phyloP scores from a whole-genome alignment of 768 basidiomycete species.

The Gymnopilus dilepis region DNA sequence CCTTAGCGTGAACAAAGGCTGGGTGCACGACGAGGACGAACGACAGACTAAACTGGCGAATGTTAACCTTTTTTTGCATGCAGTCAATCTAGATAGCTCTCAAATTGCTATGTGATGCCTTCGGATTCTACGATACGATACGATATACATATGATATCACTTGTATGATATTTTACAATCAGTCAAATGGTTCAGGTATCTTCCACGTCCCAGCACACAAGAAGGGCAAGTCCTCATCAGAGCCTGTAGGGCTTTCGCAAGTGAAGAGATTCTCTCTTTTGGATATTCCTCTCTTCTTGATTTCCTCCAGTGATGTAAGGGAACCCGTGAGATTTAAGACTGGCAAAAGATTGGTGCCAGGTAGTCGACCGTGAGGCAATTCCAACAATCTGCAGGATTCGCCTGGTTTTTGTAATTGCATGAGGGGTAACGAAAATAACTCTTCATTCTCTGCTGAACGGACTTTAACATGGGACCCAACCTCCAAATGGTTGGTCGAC shows the following conservation, averaged over 20 bases:
- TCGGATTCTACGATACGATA: slow-evolving; percentile 21
- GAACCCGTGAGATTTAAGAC: slow-evolving; percentile 70
- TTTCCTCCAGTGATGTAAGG: slow-evolving; percentile 40
- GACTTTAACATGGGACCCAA: slow-evolving; percentile 78
- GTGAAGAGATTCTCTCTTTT: slow-evolving; percentile 40
- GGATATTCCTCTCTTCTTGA: slow-evolving; percentile 38
- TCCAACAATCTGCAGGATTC: slow-evolving; percentile 50
- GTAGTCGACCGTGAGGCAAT: slow-evolving; percentile 58
- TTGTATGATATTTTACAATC: slow-evolving; percentile 15
- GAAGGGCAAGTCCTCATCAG: slow-evolving; percentile 24
- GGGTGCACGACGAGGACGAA: slow-evolving; percentile 74
- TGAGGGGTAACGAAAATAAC: slow-evolving; percentile 73
- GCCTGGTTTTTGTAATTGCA: slow-evolving; percentile 47
- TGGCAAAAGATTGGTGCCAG: slow-evolving; percentile 61
- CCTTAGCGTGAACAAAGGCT: slow-evolving; percentile 75
- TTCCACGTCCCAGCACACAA: slow-evolving; percentile 23
- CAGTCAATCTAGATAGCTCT: slow-evolving; percentile 70
- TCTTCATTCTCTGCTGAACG: slow-evolving; percentile 62
- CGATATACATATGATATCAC: slow-evolving; percentile 21
- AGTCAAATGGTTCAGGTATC: slow-evolving; percentile 18
- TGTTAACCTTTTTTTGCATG: slow-evolving; percentile 90
- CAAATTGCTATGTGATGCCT: slow-evolving; percentile 63
- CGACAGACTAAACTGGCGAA: slow-evolving; percentile 83
- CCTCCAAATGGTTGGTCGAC: slow-evolving; percentile 91
- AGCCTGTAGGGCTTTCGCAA: slow-evolving; percentile 28